Conservation (phyloP, 1,284 basidiomycete genomes). For the Trichosporon ovoides region DNA sequence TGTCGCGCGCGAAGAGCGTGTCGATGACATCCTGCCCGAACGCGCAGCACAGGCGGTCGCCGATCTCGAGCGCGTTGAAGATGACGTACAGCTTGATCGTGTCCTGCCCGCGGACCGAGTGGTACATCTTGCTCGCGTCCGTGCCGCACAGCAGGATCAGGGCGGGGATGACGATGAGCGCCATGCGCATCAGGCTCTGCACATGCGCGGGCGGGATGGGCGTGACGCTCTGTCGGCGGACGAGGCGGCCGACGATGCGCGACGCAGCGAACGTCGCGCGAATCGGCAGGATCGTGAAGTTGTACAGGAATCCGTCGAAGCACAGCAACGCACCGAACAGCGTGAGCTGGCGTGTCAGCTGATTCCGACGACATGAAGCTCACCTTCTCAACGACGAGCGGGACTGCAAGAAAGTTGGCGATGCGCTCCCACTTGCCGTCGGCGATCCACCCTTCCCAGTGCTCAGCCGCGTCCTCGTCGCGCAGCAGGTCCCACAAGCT, state of each 20-base stretch:
- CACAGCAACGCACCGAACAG: conserved; percentile 90
- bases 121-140: conserved; percentile 97
- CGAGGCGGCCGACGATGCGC: conserved; percentile 51
- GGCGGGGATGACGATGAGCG: conserved; percentile 72
- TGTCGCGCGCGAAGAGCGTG: conserved; percentile 89
- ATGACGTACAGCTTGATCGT: conserved; percentile 99
- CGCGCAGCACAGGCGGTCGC: conserved; percentile 87
- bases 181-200: conserved; percentile 61
- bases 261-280: conserved; percentile 67
- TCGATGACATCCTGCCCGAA: conserved; percentile 98
- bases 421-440: conserved; percentile 68
- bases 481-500: conserved; percentile 29
- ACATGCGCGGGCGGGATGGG: conserved; percentile 39
- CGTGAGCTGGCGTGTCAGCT: conserved; percentile 60
- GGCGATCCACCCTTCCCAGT: conserved; percentile 45
- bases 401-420: conserved; percentile 91
- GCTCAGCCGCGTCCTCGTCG: conserved; percentile 45
- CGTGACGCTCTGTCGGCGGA: conserved; percentile 15
- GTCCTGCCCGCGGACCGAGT: conserved; percentile 96
- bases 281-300: conserved; percentile 95
- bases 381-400: conserved; percentile 89
- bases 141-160: conserved; percentile 73
- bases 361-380: conserved; percentile 17
- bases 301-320: conserved; percentile 95
- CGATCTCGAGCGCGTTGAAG: conserved; percentile 98